Percentiles rank a stretch among this genome's conserved stretches.
Evolutionary conservation across 495 filamentous ascomycete species (phyloP).

Genomic region (Neurospora sublineolata): DNA sequence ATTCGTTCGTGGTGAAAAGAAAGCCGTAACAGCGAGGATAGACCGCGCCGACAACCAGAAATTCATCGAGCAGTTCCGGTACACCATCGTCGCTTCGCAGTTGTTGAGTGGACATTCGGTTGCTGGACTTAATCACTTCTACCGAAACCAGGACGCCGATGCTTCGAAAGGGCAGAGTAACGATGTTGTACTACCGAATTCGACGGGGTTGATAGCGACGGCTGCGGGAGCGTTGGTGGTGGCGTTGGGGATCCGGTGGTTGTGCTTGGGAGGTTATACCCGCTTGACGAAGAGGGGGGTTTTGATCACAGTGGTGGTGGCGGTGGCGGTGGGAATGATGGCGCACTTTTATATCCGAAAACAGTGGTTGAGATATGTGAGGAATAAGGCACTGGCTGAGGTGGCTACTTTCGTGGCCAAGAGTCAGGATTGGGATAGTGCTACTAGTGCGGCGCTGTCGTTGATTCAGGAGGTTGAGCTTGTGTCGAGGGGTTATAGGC

Average conservation of each 20-base stretch:
- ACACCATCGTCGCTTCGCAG: slow-evolving; percentile 90
- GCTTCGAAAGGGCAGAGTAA: not conserved
- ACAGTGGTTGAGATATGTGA: slow-evolving; percentile 74
- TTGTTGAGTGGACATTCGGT: slow-evolving; percentile 60
- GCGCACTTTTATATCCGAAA: slow-evolving; percentile 65
- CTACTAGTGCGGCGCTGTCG: slow-evolving; percentile 65
- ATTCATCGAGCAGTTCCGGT: slow-evolving; percentile 92
- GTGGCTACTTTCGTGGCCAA: slow-evolving; percentile 62
- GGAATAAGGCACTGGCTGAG: slow-evolving; percentile 63
- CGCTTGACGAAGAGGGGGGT: slow-evolving; percentile 32
- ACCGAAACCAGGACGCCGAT: slow-evolving; percentile 1
- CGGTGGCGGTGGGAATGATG: slow-evolving; percentile 43
- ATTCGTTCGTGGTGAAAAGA: slow-evolving; percentile 11
- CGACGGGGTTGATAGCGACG: slow-evolving; percentile 35
- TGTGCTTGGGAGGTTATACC: slow-evolving; percentile 33
- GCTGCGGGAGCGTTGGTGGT: slow-evolving; percentile 53
- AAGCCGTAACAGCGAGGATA: slow-evolving; percentile 61
- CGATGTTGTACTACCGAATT: slow-evolving; percentile 8
- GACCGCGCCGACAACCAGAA: slow-evolving; percentile 70
- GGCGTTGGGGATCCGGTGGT: slow-evolving; percentile 65
- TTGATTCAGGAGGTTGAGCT: slow-evolving; percentile 95
- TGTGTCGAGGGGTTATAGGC: slow-evolving; percentile 83
- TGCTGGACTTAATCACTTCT: slow-evolving; percentile 10
- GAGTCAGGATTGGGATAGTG: slow-evolving; percentile 74
- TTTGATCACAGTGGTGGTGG: slow-evolving; percentile 41